Base-by-base conservation (phyloP, 2,329 filamentous ascomycete species). In the Penicillium thymicola region DNA sequence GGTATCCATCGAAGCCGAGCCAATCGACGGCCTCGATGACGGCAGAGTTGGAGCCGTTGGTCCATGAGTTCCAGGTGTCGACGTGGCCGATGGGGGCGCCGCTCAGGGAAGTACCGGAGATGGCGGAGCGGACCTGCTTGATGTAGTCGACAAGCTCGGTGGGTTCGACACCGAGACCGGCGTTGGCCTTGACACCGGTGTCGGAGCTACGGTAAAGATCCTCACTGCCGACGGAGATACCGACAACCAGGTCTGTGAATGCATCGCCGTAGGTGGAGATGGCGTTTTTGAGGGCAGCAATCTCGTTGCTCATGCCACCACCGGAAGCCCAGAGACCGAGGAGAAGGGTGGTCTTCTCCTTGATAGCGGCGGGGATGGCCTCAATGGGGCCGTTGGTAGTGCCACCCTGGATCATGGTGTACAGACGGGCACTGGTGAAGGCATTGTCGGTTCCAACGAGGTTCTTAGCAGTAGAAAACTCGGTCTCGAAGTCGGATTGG, bases 171-270 rank as follows among this genome's bases (percentile, higher is more conserved):
- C 91, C 91, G 37, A 82, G 72, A 55, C 85, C 83, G 37, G 85
- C 83, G 1, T 84, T 75, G 68, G 85, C 85, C 50, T 79, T 75
- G 59, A 87, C 82, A 54, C 89, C 90, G 10, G 81, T 87, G n/a
- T 84, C 82, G 0, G 89, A 89, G 74, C 82, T 83, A 69, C 90
- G 88, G 81, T 94, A 94, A 42, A 94, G 82, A 72, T 96, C 92
- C 80, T 96, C 92, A 63, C 83, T 89, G 60, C 92, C 92, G 51
- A 96, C 85, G 0, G 90, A 92, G 75, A 96, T 93, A 72, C 90
- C 92, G 55, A 85, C 87, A 42, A 96, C 85, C 18, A 72, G 64
- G 53, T 69, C 65, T 59, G 63, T 52, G 59, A 95, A 85, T 46
- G 81, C 76, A 10, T 77, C 75, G 55, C 89, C 90, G 71, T 91